A percentile compares a stretch with the other conserved stretches of the same genome.
Evolutionary conservation across 2,329 filamentous ascomycete genomes (phyloP).

Genomic region (Emericellopsis atlantica): DNA sequence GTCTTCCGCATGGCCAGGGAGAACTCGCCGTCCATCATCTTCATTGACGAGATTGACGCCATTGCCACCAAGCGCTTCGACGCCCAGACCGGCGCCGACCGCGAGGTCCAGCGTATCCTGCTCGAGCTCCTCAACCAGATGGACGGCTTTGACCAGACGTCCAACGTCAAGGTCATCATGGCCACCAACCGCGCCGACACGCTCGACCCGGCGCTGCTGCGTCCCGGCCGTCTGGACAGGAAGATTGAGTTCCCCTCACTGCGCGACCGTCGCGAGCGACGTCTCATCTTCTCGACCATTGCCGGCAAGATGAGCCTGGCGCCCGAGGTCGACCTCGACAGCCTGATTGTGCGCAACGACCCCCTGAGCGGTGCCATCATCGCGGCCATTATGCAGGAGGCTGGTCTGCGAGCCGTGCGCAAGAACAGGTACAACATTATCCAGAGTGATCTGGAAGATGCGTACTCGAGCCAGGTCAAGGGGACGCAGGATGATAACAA

Average conservation of each 20-base stretch:
- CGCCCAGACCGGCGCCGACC: conserved; percentile 92
- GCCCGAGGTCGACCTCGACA: conserved; percentile 92
- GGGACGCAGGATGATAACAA: conserved; percentile 52
- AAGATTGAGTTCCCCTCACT: conserved; percentile 99
- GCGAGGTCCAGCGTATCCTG: conserved; percentile 96
- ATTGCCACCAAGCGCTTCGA: conserved; percentile 99
- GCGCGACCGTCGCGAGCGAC: conserved; percentile 83
- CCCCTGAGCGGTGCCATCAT: conserved; percentile 92
- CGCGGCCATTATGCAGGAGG: conserved; percentile 98
- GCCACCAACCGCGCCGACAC: conserved; percentile 97
- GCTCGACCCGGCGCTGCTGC: conserved; percentile 84
- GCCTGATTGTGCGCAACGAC: conserved; percentile 91
- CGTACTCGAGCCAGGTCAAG: conserved; percentile 95
- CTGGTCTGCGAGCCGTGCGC: conserved; percentile 80
- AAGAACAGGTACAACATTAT: conserved; percentile 99
- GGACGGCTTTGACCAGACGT: conserved; percentile 98
- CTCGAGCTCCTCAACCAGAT: conserved; percentile 98
- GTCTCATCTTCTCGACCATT: conserved; percentile 96
- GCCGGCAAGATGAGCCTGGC: conserved; percentile 94
- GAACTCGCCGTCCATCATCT: conserved; percentile 97
- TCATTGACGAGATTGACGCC: conserved; percentile 98
- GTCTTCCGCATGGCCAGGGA: conserved; percentile 98
- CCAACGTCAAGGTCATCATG: conserved; percentile 99
- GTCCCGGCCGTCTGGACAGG: conserved; percentile 87
- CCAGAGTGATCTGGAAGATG: conserved; percentile 90